These are phyloP conservation scores for Nymphaea thermarum DNA, from an alignment of 164 flowering plant species.

Conservation along the genomic window DNA sequence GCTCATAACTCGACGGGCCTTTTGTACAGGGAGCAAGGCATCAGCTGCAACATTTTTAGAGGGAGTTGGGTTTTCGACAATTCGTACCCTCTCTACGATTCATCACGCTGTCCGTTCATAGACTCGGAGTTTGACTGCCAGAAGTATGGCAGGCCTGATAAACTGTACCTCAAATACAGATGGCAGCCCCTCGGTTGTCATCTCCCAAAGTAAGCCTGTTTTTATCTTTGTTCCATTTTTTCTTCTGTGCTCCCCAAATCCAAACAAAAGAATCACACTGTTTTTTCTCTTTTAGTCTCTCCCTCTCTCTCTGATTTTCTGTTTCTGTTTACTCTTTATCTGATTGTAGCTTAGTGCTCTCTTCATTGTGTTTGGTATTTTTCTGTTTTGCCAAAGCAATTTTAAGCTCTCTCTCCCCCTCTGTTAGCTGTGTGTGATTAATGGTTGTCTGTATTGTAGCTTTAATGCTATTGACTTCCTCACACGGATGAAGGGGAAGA, in stretches of 20 bases:
- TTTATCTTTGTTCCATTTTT: not conserved
- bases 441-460: conserved; percentile 20
- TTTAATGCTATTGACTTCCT: conserved; percentile 58
- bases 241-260: not conserved
- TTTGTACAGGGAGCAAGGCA: not conserved
- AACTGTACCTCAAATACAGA: conserved; percentile 47
- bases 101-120: conserved; percentile 61
- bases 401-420: too few relatives aligned
- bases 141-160: conserved; percentile 69
- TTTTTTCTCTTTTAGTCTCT: not conserved
- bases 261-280: not conserved
- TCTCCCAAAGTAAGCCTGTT: conserved; percentile 48
- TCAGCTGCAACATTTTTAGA: conserved; percentile 39
- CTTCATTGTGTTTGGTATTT: too few relatives aligned
- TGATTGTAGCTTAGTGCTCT: not conserved
- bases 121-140: conserved; percentile 69
- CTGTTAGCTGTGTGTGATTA: not conserved
- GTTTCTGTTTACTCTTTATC: not conserved
- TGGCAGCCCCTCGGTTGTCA: conserved; percentile 74
- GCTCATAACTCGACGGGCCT: not conserved
- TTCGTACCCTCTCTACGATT: conserved; percentile 60
- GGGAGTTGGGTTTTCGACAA: conserved; percentile 74
- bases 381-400: too few relatives aligned
- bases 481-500: conserved; percentile 61
- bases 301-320: too few relatives aligned